Percentiles rank a stretch among this genome's conserved stretches.
Conservation (phyloP, 164 flowering plant genomes). For the Annona squamosa region DNA sequence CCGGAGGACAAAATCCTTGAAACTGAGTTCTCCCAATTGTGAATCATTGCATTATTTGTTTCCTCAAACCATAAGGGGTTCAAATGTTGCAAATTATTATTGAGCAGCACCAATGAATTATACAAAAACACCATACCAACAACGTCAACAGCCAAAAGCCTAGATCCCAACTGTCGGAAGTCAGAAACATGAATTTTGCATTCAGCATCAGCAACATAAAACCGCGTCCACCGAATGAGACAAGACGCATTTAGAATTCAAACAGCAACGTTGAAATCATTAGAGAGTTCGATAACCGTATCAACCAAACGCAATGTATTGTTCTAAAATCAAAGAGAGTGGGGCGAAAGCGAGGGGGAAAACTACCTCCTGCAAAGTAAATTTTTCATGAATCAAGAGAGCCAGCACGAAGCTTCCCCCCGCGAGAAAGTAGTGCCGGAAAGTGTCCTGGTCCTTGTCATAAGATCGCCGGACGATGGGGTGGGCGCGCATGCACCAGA, state of each 20-base stretch:
- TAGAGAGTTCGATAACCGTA: neutral
- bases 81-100: neutral
- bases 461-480: conserved; percentile 52
- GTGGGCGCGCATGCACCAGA: conserved; percentile 80
- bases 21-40: neutral
- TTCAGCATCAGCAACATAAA: neutral
- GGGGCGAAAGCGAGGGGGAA: too few species aligned
- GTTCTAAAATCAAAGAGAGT: neutral
- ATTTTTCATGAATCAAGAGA: conserved; percentile 57
- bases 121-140: neutral
- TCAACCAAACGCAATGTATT: neutral
- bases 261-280: neutral
- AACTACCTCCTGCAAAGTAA: conserved; percentile 67
- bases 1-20: neutral
- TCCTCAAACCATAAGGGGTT: neutral
- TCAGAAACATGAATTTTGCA: neutral
- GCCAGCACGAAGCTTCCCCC: conserved; percentile 42
- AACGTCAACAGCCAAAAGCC: neutral
- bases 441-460: conserved; percentile 70
- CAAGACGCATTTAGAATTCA: neutral
- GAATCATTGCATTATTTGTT: neutral
- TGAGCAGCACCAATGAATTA: neutral
- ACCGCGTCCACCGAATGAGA: too few species aligned
- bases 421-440: conserved; percentile 61
- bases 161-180: neutral